Evolutionary conservation across 2,329 filamentous ascomycete genomes (phyloP).

Genomic region (Hymenoscyphus scutula): DNA sequence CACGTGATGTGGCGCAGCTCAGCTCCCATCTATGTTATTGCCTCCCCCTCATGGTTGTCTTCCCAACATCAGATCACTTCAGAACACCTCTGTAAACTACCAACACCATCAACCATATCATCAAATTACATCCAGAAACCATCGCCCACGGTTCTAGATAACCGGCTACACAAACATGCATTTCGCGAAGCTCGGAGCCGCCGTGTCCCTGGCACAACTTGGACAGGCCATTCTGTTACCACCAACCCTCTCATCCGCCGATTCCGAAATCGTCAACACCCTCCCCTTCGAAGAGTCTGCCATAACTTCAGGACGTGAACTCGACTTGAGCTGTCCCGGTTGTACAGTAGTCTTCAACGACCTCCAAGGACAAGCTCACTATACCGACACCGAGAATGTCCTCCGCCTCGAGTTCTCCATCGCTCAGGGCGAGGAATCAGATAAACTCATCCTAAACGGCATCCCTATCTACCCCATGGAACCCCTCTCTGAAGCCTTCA

Average conservation of each 20-base stretch:
- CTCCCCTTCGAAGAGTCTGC: slow-evolving; percentile 41
- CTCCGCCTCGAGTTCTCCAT: slow-evolving; percentile 56
- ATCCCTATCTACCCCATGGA: slow-evolving; percentile 56
- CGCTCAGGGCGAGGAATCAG: slow-evolving; percentile 40
- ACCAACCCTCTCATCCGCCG: slow-evolving; percentile 46
- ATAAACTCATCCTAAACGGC: slow-evolving; percentile 55
- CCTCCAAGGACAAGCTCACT: slow-evolving; percentile 30
- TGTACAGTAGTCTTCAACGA: slow-evolving; percentile 46
- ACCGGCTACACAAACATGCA: slow-evolving; percentile 25
- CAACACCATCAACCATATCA: neutral
- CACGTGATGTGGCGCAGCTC: neutral
- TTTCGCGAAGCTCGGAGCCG: slow-evolving; percentile 24
- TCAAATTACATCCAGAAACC: neutral
- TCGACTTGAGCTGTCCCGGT: slow-evolving; percentile 53
- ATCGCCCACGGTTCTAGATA: neutral
- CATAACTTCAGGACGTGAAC: slow-evolving; percentile 38
- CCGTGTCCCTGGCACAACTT: slow-evolving; percentile 22
- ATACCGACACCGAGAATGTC: slow-evolving; percentile 25
- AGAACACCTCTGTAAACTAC: neutral
- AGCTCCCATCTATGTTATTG: neutral
- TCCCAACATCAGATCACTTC: neutral
- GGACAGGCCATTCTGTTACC: slow-evolving; percentile 52
- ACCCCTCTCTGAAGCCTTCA: slow-evolving; percentile 33
- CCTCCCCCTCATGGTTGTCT: neutral
- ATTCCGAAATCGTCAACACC: slow-evolving; percentile 44